Evolutionary conservation across 208 protist species (phyloP).

Genomic region (Wallacemonas sp.): DNA sequence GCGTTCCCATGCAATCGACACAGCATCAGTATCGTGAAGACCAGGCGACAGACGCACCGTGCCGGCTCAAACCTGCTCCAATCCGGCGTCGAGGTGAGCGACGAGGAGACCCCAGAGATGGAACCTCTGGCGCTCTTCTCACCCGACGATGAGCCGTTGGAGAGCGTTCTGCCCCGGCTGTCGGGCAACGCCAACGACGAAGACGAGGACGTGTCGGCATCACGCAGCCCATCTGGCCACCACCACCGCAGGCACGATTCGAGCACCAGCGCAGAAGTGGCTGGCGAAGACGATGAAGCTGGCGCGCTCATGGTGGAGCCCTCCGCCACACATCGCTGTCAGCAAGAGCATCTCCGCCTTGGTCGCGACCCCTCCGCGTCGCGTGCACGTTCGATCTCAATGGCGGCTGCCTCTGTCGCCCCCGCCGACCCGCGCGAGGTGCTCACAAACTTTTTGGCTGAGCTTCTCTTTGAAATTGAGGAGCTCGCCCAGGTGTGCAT

Average conservation of each 20-base stretch:
- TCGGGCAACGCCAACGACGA: not conserved
- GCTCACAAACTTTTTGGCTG: slow-evolving; percentile 30
- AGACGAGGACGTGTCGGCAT: too few relatives aligned
- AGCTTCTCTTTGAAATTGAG: slow-evolving; percentile 43
- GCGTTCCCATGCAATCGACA: slow-evolving; percentile 9
- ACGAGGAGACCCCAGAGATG: not conserved
- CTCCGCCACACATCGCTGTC: slow-evolving; percentile 8
- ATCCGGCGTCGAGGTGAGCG: not conserved
- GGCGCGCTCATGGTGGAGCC: not conserved
- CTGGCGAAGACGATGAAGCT: not conserved
- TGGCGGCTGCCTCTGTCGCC: slow-evolving; percentile 23
- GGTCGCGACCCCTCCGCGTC: slow-evolving; percentile 1
- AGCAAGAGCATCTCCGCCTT: slow-evolving; percentile 10
- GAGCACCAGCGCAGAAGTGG: not conserved
- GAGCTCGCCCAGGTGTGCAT: slow-evolving; percentile 49
- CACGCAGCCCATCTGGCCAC: not conserved
- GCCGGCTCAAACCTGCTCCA: not conserved
- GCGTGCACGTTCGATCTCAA: not conserved
- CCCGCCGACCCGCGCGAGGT: slow-evolving; percentile 27
- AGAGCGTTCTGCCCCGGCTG: not conserved
- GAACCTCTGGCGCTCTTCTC: not conserved
- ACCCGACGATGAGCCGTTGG: not conserved
- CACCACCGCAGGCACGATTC: not conserved
- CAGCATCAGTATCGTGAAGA: slow-evolving; percentile 5
- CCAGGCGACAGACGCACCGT: not conserved